Evolutionary conservation across 2,329 filamentous ascomycete species (phyloP).

Genomic region (Chaetomiaceae sp.): DNA sequence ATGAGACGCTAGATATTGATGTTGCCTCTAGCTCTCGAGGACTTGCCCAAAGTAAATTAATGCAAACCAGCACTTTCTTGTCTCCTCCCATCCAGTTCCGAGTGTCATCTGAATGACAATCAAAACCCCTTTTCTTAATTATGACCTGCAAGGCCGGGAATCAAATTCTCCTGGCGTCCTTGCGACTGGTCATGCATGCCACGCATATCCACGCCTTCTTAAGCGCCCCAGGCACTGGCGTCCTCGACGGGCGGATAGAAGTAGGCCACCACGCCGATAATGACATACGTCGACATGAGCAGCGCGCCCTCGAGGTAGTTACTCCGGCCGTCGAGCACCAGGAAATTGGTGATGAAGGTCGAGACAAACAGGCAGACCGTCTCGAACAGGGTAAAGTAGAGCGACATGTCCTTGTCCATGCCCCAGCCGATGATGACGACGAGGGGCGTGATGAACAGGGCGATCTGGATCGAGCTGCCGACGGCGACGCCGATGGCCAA

Average conservation of each 20-base stretch:
- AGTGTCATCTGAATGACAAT: too few relatives aligned
- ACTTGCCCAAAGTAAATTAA: too few relatives aligned
- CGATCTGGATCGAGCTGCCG: slow-evolving; percentile 67
- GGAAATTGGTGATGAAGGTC: slow-evolving; percentile 80
- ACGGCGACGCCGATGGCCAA: slow-evolving; percentile 68
- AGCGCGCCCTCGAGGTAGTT: slow-evolving; percentile 81
- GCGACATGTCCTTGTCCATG: slow-evolving; percentile 61
- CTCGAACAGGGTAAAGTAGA: slow-evolving; percentile 87
- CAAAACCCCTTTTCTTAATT: too few relatives aligned
- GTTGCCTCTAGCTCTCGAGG: too few relatives aligned
- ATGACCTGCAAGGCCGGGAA: too few relatives aligned
- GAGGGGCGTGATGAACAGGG: slow-evolving; percentile 66
- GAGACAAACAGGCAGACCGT: slow-evolving; percentile 81
- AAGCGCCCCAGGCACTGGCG: slow-evolving; percentile 14
- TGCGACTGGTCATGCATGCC: too few relatives aligned
- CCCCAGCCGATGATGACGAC: slow-evolving; percentile 69
- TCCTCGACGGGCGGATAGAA: slow-evolving; percentile 51
- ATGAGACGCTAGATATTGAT: too few relatives aligned
- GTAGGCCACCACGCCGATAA: slow-evolving; percentile 62
- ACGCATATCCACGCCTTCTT: background rate
- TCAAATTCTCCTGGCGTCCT: too few relatives aligned
- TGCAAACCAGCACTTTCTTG: too few relatives aligned
- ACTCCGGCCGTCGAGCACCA: slow-evolving; percentile 78
- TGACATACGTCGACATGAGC: slow-evolving; percentile 62
- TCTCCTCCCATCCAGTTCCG: background rate